phyloP scores from a whole-genome alignment of 805 yeast genomes.

The Nakazawaea wyomingensis region DNA sequence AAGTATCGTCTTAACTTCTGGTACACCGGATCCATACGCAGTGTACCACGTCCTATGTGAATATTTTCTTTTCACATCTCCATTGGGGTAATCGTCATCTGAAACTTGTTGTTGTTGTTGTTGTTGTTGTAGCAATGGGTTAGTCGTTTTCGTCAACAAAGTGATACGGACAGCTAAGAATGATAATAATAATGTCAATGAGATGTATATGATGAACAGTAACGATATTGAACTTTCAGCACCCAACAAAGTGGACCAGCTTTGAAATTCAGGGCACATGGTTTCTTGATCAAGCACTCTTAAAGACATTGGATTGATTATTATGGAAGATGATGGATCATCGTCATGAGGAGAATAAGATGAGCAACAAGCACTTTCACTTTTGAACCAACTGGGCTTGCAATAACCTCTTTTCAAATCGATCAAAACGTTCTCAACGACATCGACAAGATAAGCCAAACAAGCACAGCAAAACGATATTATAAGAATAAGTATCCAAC shows the following conservation, averaged over 20 bases:
- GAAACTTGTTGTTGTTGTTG: too few species aligned
- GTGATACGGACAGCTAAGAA: constrained; percentile 39
- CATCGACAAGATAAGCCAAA: constrained; percentile 46
- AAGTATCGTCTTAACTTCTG: constrained; percentile 55
- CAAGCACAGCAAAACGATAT: constrained; percentile 42
- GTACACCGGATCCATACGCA: constrained; percentile 57
- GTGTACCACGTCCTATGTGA: constrained; percentile 31
- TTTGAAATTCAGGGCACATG: constrained; percentile 36
- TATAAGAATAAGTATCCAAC: constrained; percentile 44
- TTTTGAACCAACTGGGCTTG: constrained; percentile 35
- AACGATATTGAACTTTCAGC: constrained; percentile 9
- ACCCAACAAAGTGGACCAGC: constrained; percentile 34
- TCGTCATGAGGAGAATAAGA: too few species aligned
- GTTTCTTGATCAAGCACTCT: constrained; percentile 7
- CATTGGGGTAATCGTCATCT: too few species aligned
- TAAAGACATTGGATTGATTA: neutral
- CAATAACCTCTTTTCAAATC: constrained; percentile 52
- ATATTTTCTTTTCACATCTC: constrained; percentile 2
- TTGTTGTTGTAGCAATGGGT: constrained; percentile 20
- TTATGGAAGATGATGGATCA: constrained; percentile 12
- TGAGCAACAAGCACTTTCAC: constrained; percentile 40
- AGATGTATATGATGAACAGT: constrained; percentile 33
- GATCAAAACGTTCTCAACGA: constrained; percentile 39
- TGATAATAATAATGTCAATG: constrained; percentile 38
- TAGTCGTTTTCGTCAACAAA: constrained; percentile 37